Percentiles rank a stretch among this genome's conserved stretches.
These are phyloP conservation scores for Xerocomellus amylosporus DNA, from an alignment of 768 basidiomycete species.

Conservation along the genomic window DNA sequence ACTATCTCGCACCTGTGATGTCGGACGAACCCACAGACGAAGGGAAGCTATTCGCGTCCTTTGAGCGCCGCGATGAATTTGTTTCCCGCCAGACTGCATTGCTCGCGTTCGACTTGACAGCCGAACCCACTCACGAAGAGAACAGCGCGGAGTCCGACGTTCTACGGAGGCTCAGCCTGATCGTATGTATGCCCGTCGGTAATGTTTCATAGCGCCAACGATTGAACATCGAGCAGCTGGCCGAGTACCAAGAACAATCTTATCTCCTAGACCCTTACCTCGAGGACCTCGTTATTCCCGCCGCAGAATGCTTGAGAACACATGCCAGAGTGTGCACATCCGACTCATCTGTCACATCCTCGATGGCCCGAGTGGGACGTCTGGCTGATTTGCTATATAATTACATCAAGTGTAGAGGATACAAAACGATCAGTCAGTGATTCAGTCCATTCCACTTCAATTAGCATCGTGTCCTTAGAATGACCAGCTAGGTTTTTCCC, in stretches of 20 bases:
- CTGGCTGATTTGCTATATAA: slow-evolving; percentile 67
- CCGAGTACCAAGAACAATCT: slow-evolving; percentile 89
- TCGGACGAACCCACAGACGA: slow-evolving; percentile 42
- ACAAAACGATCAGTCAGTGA: slow-evolving; percentile 84
- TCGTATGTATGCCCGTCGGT: slow-evolving; percentile 43
- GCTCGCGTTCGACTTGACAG: slow-evolving; percentile 45
- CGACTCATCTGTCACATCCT: slow-evolving; percentile 25
- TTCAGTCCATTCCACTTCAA: slow-evolving; percentile 2
- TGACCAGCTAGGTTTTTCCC: slow-evolving; percentile 86
- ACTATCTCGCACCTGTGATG: slow-evolving; percentile 22
- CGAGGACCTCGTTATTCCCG: slow-evolving; percentile 73
- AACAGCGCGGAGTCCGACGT: slow-evolving; percentile 40
- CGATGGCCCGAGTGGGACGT: slow-evolving; percentile 43
- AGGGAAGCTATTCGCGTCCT: slow-evolving; percentile 48
- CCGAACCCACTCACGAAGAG: slow-evolving; percentile 43
- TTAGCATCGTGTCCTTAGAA: slow-evolving; percentile 17
- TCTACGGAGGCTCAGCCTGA: slow-evolving; percentile 43
- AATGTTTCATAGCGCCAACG: background rate
- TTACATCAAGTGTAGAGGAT: slow-evolving; percentile 85
- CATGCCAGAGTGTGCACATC: slow-evolving; percentile 46
- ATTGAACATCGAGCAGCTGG: slow-evolving; percentile 50
- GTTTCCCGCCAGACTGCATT: slow-evolving; percentile 48
- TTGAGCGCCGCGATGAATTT: slow-evolving; percentile 64
- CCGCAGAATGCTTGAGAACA: slow-evolving; percentile 59
- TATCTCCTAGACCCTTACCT: slow-evolving; percentile 90